phyloP scores from a whole-genome alignment of 345 rosid genomes.

The Streptanthus diversifolius region DNA sequence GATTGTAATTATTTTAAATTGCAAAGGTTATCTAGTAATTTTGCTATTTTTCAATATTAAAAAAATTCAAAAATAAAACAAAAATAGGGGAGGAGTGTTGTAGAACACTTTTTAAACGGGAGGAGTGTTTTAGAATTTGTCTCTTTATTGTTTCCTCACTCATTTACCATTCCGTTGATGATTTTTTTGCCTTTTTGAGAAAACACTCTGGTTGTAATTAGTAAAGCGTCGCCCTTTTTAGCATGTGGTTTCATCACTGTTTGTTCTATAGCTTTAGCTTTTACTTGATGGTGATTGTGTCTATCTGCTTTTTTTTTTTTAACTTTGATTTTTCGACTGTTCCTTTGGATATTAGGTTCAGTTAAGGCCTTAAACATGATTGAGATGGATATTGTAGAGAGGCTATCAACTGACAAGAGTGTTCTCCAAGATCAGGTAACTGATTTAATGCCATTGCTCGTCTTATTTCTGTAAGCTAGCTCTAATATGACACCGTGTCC shows the following conservation, averaged over 20 bases:
- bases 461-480: neutral
- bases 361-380: neutral
- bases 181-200: neutral
- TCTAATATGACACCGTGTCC: neutral
- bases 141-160: neutral
- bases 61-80: too few relatives aligned
- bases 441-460: neutral
- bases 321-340: neutral
- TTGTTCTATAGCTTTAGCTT: neutral
- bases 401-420: slow-evolving; percentile 3
- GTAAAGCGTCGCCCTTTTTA: slow-evolving; percentile 11
- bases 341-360: slow-evolving; percentile 15
- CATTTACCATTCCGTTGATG: neutral
- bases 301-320: neutral
- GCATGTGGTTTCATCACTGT: neutral
- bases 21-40: too few relatives aligned
- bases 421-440: slow-evolving; percentile 25
- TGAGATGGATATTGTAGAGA: slow-evolving; percentile 12
- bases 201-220: neutral
- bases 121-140: too few relatives aligned
- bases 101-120: too few relatives aligned
- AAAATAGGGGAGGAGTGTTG: too few relatives aligned
- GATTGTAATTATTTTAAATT: too few relatives aligned
- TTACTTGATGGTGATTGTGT: neutral
- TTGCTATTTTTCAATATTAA: too few relatives aligned